Percentiles rank a stretch among this genome's conserved stretches.
phyloP scores from a whole-genome alignment of 2,329 filamentous ascomycete species.

The Ceratocystiopsis brevicomis region DNA sequence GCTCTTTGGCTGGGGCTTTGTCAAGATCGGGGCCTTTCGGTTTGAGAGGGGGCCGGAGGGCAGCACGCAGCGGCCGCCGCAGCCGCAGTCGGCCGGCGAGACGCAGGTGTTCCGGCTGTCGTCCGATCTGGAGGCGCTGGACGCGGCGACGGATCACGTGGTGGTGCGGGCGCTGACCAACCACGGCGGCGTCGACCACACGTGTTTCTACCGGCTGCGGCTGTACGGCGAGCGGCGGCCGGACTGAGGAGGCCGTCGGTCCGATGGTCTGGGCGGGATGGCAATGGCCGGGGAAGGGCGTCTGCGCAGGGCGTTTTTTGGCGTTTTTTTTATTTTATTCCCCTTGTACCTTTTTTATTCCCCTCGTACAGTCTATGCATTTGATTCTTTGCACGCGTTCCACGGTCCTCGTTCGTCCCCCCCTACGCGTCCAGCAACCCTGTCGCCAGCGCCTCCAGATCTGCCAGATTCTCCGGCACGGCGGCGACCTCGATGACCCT shows the following conservation, averaged over 20 bases:
- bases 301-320: too few relatives aligned
- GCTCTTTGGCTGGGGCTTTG: slow-evolving; percentile 23
- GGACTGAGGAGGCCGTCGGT: background rate
- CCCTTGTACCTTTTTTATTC: too few relatives aligned
- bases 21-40: slow-evolving; percentile 37
- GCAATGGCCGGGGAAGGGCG: too few relatives aligned
- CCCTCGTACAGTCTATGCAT: too few relatives aligned
- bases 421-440: slow-evolving; percentile 55
- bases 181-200: slow-evolving; percentile 37
- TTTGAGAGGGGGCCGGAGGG: slow-evolving; percentile 28
- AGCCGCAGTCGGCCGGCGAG: slow-evolving; percentile 15
- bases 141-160: slow-evolving; percentile 30
- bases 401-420: too few relatives aligned
- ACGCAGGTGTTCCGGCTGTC: slow-evolving; percentile 35
- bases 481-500: slow-evolving; percentile 42
- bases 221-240: slow-evolving; percentile 28
- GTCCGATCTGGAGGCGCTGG: slow-evolving; percentile 27
- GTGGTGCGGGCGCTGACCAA: slow-evolving; percentile 38
- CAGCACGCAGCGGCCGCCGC: slow-evolving; percentile 16
- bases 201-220: slow-evolving; percentile 46
- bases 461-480: slow-evolving; percentile 61
- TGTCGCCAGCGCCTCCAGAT: slow-evolving; percentile 58
- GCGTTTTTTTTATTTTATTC: too few relatives aligned
- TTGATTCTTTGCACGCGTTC: too few relatives aligned
- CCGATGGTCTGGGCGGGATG: too few relatives aligned